These are phyloP conservation scores for Hura crepitans DNA, from an alignment of 441 rosid species.

Conservation along the genomic window DNA sequence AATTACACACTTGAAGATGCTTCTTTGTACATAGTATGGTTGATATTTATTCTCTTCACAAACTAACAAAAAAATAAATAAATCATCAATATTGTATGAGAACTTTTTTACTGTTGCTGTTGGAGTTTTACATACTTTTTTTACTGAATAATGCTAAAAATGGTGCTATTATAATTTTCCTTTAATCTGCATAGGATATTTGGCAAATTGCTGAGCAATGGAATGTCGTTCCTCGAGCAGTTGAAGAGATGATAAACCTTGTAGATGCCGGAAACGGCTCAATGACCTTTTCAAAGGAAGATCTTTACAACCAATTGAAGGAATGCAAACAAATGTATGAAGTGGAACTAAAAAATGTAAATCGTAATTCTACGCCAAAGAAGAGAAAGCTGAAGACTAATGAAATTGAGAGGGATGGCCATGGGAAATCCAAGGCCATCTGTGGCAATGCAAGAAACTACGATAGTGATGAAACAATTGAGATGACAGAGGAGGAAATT, in stretches of 20 bases:
- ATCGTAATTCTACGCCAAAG: slow-evolving; percentile 14
- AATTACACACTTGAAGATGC: slow-evolving; percentile 2
- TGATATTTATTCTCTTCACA: not conserved
- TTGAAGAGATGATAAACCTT: slow-evolving; percentile 63
- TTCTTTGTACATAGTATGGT: not conserved
- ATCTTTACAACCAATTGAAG: slow-evolving; percentile 52
- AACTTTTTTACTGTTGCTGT: not conserved
- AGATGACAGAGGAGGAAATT: slow-evolving; percentile 92
- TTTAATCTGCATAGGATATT: slow-evolving; percentile 45
- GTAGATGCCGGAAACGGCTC: slow-evolving; percentile 31
- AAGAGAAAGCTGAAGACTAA: slow-evolving; percentile 28
- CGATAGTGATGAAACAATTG: slow-evolving; percentile 82
- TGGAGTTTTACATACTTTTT: not conserved
- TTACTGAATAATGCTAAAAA: not conserved
- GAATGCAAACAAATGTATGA: slow-evolving; percentile 59
- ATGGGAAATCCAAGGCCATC: slow-evolving; percentile 20
- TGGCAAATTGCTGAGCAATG: slow-evolving; percentile 57
- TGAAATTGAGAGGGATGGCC: slow-evolving; percentile 16
- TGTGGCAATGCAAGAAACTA: slow-evolving; percentile 36
- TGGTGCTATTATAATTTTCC: not conserved
- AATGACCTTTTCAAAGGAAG: slow-evolving; percentile 40
- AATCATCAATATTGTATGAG: not conserved
- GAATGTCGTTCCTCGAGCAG: slow-evolving; percentile 77
- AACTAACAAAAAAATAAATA: not conserved
- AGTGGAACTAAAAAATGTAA: slow-evolving; percentile 39